Base-by-base conservation (phyloP, 352 stramenopile species). In the Phytophthora melonis region DNA sequence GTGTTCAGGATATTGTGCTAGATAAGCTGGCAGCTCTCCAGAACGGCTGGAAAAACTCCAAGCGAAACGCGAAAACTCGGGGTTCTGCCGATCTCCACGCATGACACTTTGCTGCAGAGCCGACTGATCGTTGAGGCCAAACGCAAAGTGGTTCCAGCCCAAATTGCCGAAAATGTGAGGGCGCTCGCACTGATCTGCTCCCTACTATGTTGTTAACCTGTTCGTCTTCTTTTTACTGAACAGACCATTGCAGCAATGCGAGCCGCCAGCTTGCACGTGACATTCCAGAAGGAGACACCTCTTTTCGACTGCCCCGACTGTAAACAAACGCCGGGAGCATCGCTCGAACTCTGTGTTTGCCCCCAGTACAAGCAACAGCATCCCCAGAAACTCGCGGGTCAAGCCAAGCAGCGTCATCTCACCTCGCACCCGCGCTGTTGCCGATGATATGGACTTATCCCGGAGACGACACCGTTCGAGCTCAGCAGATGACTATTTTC, bases 51-150 rank as follows among this genome's bases (percentile, higher is more conserved):
- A 86, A 66, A 82, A 74, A 18, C 68, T 89, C 13, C 73, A 86
- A 58, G 52, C 74, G 1, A 70, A 81, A 27, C 83, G 83, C 14
- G 79, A 92, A 43, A 66, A 72, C 7, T 72, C 72, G 0, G 86
- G 86, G 4, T 67, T 93, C 65, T 93, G 16, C 79, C 81, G 4
- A 75, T 70, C 13, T 63, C 64, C 16, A 86, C 86, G 5, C 78
- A 74, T 5, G 63, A 68, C 2, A 84, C 82, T n/a, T 61, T 92
- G 9, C 71, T 93, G 0, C 83, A 93, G 18, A 89, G 68, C 36
- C 82, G 75, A 1, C 62, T 94, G 8, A 69, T 90, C 7, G 84
- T 94, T 50, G 83, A 93, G 64, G 88, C 86, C 25, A 92, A 91
- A 34, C 84, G 84, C 23, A 78, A 78, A 7, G 78, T 94, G 47